Percentiles rank a stretch among this genome's conserved stretches.
These are phyloP conservation scores for Debaryomyces hansenii DNA, from an alignment of 805 yeast species.

Conservation along the genomic window DNA sequence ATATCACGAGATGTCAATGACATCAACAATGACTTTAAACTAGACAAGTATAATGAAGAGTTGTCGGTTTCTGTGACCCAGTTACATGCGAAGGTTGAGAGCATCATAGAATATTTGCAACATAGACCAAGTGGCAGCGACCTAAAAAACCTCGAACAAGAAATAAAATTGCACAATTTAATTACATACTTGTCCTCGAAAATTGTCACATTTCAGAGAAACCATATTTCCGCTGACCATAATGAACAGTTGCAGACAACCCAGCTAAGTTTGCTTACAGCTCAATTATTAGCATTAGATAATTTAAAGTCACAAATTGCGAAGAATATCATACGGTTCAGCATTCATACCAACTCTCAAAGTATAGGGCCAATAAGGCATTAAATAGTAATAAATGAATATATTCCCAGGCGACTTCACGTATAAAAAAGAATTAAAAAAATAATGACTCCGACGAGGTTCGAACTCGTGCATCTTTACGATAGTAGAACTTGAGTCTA, in stretches of 20 bases:
- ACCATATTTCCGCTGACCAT: constrained; percentile 3
- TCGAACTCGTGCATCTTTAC: constrained; percentile 15
- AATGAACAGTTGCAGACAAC: constrained; percentile 20
- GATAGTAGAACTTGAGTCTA: constrained; percentile 14
- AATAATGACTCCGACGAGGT: constrained; percentile 14
- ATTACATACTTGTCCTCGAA: constrained; percentile 29
- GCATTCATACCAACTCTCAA: neutral
- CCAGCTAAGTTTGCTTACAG: constrained; percentile 30
- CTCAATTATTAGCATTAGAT: constrained; percentile 27
- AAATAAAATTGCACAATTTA: constrained; percentile 19
- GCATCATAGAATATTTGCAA: constrained; percentile 20
- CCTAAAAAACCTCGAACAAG: constrained; percentile 1
- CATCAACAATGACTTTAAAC: neutral
- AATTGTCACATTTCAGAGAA: constrained; percentile 8
- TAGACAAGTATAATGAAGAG: constrained; percentile 9
- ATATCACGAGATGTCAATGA: neutral
- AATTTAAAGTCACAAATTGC: constrained; percentile 16
- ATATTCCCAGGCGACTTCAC: neutral
- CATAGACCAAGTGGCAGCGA: constrained; percentile 7
- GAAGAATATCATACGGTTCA: constrained; percentile 11
- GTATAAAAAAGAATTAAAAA: constrained; percentile 1
- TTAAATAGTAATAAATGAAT: neutral
- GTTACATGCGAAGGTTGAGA: constrained; percentile 19
- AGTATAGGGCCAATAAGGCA: neutral
- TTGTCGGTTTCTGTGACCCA: constrained; percentile 16